Conservation (phyloP, 2,329 filamentous ascomycete species). For the Fusarium sp. region DNA sequence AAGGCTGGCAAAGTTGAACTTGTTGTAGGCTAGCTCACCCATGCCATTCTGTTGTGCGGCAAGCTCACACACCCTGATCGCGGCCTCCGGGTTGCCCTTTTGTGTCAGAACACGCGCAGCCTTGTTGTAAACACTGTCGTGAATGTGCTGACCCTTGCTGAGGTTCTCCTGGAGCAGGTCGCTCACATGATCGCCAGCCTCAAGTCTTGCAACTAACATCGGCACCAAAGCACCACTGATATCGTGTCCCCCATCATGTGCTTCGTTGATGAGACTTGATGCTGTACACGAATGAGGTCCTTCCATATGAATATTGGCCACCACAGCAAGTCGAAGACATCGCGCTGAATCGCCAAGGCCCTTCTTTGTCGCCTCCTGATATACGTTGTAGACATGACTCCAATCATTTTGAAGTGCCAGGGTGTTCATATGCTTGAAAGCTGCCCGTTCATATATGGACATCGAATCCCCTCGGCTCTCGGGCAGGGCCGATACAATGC, state of each 20-base stretch:
- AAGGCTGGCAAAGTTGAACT: slow-evolving; percentile 58
- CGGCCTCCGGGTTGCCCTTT: slow-evolving; percentile 51
- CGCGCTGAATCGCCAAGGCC: slow-evolving; percentile 56
- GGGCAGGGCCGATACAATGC: slow-evolving; percentile 29
- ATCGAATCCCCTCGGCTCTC: slow-evolving; percentile 40
- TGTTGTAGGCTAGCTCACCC: slow-evolving; percentile 56
- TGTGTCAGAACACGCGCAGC: slow-evolving; percentile 53
- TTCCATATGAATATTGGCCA: slow-evolving; percentile 58
- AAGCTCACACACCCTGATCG: slow-evolving; percentile 54
- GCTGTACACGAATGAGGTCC: slow-evolving; percentile 53
- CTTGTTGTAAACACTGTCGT: slow-evolving; percentile 57
- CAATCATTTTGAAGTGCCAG: slow-evolving; percentile 54
- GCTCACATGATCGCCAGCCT: slow-evolving; percentile 50
- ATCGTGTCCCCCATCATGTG: slow-evolving; percentile 60
- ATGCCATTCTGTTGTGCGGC: slow-evolving; percentile 57
- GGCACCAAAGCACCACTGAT: slow-evolving; percentile 59
- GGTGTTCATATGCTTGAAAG: slow-evolving; percentile 58
- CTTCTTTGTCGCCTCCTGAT: slow-evolving; percentile 49
- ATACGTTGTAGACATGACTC: slow-evolving; percentile 56
- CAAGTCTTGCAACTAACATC: slow-evolving; percentile 58
- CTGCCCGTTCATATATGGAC: slow-evolving; percentile 42
- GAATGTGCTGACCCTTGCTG: slow-evolving; percentile 50
- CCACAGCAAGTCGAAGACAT: slow-evolving; percentile 65
- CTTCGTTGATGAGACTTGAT: slow-evolving; percentile 57
- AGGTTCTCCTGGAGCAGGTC: slow-evolving; percentile 51